Evolutionary conservation across 1,139 yeast species (phyloP), one percentile per base, ranked within the genome.

Genomic region (Taphrina populina): DNA sequence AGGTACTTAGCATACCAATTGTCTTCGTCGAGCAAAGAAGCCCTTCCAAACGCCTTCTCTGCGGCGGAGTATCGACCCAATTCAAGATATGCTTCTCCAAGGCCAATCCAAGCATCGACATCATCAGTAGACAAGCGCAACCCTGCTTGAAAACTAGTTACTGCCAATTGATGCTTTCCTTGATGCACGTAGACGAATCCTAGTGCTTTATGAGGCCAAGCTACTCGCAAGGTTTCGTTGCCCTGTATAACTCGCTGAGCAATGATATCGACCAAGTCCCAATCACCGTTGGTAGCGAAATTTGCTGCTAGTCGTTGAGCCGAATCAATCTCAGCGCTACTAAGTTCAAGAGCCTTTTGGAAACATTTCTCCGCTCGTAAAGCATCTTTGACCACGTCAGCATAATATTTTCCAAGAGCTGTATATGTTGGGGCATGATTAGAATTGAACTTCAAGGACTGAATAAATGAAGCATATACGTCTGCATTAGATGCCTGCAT

Each of bases 41-140:
- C 88, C 60, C 82, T 81, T 35, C 73, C 75, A 64, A 88, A 86
- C 1, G 94, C 96, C 66, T 85, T 88, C 6, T 79, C 76, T 0
- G 96, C 88, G 1, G 97, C 95, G 59, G 85, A 92, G 47, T 83
- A 73, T 61, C 96, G 76, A 4, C 98, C 98, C 69, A 95, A 81
- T 43, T 82, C 79, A 58, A 77, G 75, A 67, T 92, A 92, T 0
- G 96, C 94, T 68, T 94, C 98, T 19, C 98, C 98, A 34, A 92
- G 73, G 0, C 96, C 96, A 23, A 85, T 75, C 97, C 97, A 90
- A 10, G 95, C 83, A 62, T 85, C 83, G 6, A 78, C 69, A 69
- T 92, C 96, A 58, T 68, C 65, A 0, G 84, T 73, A 34, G 81
- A 73, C 62, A 85, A 72, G 60, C 97, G 76, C 56, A 94, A 73